phyloP scores from a whole-genome alignment of 2,329 filamentous ascomycete species.

The Trichoderma koningii region DNA sequence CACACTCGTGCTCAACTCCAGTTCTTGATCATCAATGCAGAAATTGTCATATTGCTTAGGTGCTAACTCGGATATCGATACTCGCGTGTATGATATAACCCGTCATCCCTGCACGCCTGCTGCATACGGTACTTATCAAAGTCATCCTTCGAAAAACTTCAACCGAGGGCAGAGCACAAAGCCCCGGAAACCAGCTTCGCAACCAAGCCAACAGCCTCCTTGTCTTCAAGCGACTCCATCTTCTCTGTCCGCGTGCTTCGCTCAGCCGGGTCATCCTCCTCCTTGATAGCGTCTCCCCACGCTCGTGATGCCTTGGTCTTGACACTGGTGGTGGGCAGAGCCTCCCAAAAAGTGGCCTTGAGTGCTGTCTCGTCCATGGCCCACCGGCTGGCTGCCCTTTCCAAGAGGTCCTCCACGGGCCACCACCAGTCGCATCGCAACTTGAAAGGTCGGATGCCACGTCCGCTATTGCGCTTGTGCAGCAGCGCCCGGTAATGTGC shows the following conservation, averaged over 20 bases:
- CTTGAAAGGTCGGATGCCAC: constrained; percentile 15
- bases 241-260: not conserved
- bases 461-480: constrained; percentile 3
- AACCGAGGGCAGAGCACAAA: not conserved
- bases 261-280: not conserved
- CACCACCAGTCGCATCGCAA: constrained; percentile 28
- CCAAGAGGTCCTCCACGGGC: constrained; percentile 27
- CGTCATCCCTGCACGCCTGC: not conserved
- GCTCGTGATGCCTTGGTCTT: not conserved
- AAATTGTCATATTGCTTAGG: constrained; percentile 14
- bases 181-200: constrained; percentile 2
- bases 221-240: not conserved
- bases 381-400: constrained; percentile 20
- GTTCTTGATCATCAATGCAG: not conserved
- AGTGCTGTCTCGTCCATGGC: constrained; percentile 4
- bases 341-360: constrained; percentile 26
- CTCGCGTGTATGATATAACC: not conserved
- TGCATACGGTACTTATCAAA: not conserved
- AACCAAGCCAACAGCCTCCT: not conserved
- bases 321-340: not conserved
- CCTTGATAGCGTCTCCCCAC: not conserved
- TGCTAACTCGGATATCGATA: constrained; percentile 8
- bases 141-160: not conserved
- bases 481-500: constrained; percentile 17
- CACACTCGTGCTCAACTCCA: too few relatives aligned